Evolutionary conservation across 164 flowering plant genomes (phyloP).

Genomic region (Magnolia changhungtana): DNA sequence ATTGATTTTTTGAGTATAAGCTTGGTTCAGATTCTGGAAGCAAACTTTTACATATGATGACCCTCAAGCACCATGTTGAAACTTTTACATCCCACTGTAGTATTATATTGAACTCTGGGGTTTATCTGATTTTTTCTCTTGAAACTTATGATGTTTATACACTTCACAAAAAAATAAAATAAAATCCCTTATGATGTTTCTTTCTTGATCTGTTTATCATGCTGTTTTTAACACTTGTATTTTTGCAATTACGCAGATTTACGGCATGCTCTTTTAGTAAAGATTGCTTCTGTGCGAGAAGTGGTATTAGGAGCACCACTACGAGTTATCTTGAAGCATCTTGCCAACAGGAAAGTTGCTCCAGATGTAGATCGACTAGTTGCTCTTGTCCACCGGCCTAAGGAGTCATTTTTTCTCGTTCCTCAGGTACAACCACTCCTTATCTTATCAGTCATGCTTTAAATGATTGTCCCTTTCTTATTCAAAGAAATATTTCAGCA

Average conservation of each 20-base stretch:
- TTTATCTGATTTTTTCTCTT: too few species aligned
- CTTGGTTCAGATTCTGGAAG: too few species aligned
- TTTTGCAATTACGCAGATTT: constrained; percentile 37
- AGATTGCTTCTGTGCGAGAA: constrained; percentile 91
- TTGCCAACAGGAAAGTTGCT: constrained; percentile 60
- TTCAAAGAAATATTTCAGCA: background rate
- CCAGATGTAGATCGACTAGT: constrained; percentile 58
- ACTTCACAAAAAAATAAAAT: too few species aligned
- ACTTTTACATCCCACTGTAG: too few species aligned
- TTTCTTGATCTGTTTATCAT: constrained; percentile 2
- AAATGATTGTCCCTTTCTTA: background rate
- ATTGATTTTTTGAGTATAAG: too few species aligned
- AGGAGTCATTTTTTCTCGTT: constrained; percentile 79
- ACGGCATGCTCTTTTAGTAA: constrained; percentile 60
- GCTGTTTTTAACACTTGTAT: background rate
- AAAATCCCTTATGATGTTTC: background rate
- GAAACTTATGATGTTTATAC: too few species aligned
- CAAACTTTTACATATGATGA: too few species aligned
- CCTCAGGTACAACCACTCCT: constrained; percentile 55
- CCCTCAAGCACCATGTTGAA: too few species aligned
- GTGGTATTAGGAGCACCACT: constrained; percentile 94
- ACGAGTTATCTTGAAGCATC: constrained; percentile 59
- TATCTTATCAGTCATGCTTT: background rate
- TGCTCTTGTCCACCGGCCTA: constrained; percentile 90
- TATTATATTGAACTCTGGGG: too few species aligned